Evolutionary conservation across 2,329 filamentous ascomycete species (phyloP), one percentile per base, ranked within the genome.

Genomic region (Cladosporium sp.): DNA sequence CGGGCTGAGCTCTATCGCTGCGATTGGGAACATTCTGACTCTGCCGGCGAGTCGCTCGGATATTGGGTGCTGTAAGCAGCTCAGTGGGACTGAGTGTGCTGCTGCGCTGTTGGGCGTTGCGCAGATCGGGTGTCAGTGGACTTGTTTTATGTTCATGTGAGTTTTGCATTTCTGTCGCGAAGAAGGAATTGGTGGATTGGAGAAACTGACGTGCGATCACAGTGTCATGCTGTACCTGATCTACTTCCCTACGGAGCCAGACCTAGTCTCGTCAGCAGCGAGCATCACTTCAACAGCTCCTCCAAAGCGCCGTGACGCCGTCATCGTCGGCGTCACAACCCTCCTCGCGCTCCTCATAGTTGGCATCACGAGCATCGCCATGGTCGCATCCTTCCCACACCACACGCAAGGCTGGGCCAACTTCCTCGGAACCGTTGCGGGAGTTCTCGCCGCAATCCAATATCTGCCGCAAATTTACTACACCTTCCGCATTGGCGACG

Each of bases 391-490:
- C 13, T 77, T 81, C 10, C 89, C 88, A 0, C 68, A 78, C 1
- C 79, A 85, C 58, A 82, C 96, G 1, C 83, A 86, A 52, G 76
- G 77, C 25, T 97, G 91, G 91, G 93, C 94, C 17, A 91, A 96
- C 68, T 78, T 89, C 62, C 82, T 97, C 10, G 94, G 94, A 1
- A 77, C 96, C 59, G 83, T 90, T 71, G 86, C 90, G 17, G 89
- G 90, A 0, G 74, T 84, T 1, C 83, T 99, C 4, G 90, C 94
- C 0, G 88, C 84, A 0, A 82, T 97, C 20, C 94, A 99, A 75
- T 99, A 97, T 73, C 78, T 99, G 15, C 94, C 94, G 0, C 94
- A 99, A 75, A 96, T 99, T 62, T 91, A 86, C 76, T 97, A 89
- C 53, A 99, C 94, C 0, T 95, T 90, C 75, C 83, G 80, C 53